Evolutionary conservation across 208 protist species (phyloP).

Genomic region (Leptomonas pyrrhocoris): DNA sequence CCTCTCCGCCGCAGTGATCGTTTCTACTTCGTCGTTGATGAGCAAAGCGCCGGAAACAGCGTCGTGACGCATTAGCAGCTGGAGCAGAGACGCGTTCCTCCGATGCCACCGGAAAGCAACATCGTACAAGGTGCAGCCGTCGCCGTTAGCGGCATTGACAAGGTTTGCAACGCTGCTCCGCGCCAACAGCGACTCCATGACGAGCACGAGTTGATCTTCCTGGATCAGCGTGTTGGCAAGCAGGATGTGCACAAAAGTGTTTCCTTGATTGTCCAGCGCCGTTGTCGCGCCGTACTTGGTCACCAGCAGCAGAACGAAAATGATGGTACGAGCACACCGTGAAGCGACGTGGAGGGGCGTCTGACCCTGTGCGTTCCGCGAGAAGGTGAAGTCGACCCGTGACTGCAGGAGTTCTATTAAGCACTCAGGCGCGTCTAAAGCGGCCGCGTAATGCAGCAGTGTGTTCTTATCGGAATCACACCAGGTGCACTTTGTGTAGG

Average conservation of each 20-base stretch:
- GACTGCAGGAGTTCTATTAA: slow-evolving; percentile 49
- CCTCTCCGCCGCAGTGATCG: slow-evolving; percentile 20
- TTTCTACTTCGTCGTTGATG: slow-evolving; percentile 10
- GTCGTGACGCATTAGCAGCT: slow-evolving; percentile 41
- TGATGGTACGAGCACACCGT: slow-evolving; percentile 22
- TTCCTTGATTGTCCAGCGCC: slow-evolving; percentile 21
- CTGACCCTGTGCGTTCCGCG: slow-evolving; percentile 40
- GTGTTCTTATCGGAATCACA: slow-evolving; percentile 27
- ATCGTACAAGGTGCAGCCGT: slow-evolving; percentile 52
- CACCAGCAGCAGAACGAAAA: slow-evolving; percentile 48
- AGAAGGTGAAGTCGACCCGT: slow-evolving; percentile 17
- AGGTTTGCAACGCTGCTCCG: slow-evolving; percentile 17
- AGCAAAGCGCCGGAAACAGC: slow-evolving; percentile 30
- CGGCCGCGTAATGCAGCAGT: slow-evolving; percentile 55
- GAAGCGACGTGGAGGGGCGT: slow-evolving; percentile 61
- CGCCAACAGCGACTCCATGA: slow-evolving; percentile 46
- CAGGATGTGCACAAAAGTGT: slow-evolving; percentile 71
- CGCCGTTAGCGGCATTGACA: slow-evolving; percentile 37
- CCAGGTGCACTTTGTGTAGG: slow-evolving; percentile 9
- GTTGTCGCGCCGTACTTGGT: slow-evolving; percentile 45
- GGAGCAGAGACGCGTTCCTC: slow-evolving; percentile 29
- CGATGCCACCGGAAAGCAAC: slow-evolving; percentile 29
- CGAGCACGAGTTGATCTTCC: slow-evolving; percentile 26
- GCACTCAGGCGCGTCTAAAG: slow-evolving; percentile 28
- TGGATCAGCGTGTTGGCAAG: slow-evolving; percentile 42